Conservation (phyloP, 805 yeast species). For the Candida namnaoensis region DNA sequence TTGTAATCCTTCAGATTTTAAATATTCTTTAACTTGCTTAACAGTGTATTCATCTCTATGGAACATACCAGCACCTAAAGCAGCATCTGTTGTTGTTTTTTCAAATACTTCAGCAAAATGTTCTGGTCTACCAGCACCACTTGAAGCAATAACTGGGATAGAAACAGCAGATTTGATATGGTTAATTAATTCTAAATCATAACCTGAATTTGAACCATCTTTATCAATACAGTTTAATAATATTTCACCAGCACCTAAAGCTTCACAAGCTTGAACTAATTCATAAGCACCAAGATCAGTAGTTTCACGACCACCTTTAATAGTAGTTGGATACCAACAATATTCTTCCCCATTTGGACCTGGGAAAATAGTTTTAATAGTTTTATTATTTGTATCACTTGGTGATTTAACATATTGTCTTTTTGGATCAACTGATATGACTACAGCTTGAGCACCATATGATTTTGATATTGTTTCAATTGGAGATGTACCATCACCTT, state of each 20-base stretch:
- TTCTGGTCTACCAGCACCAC: conserved; percentile 93
- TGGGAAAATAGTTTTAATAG: conserved; percentile 51
- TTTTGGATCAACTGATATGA: conserved; percentile 96
- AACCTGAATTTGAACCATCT: conserved; percentile 95
- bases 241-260: conserved; percentile 94
- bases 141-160: conserved; percentile 94
- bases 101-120: conserved; percentile 87
- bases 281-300: conserved; percentile 89
- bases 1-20: conserved; percentile 50
- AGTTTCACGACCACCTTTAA: conserved; percentile 92
- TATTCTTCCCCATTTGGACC: conserved; percentile 89
- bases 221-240: conserved; percentile 90
- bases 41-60: conserved; percentile 93
- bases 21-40: conserved; percentile 65
- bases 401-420: conserved; percentile 69
- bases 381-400: conserved; percentile 46
- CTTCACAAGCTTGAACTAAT: conserved; percentile 81
- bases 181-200: conserved; percentile 74
- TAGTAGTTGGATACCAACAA: conserved; percentile 93
- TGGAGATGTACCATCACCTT: conserved; percentile 70
- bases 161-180: conserved; percentile 69
- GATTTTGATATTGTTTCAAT: conserved; percentile 89
- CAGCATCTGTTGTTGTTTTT: conserved; percentile 85
- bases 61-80: conserved; percentile 97
- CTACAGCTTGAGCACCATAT: conserved; percentile 96